Base-by-base conservation (phyloP, 1,284 basidiomycete genomes). In the Austroboletus niveus region DNA sequence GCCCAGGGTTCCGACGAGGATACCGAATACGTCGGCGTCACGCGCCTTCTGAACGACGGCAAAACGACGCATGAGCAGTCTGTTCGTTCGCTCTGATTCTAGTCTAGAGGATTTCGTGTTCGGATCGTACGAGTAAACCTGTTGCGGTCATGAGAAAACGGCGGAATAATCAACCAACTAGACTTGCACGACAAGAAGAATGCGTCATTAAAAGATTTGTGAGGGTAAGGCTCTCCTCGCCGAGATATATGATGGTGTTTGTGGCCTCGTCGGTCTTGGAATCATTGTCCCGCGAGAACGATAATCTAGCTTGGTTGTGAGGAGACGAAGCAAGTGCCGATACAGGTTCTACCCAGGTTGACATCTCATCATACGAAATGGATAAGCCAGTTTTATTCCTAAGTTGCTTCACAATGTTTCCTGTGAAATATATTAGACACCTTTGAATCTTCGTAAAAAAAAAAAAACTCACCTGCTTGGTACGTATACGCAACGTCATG, bases 1-100 rank as follows among this genome's bases (percentile, higher is more conserved):
- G 42, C 95, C 95, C 7, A 99, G 80, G 2, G 96, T 98, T 27
- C 96, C 95, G 4, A 99, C 89, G 2, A 99, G 82, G 35, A 99
- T 92, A 0, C 94, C 97, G 57, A 98, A 92, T 0, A 98, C 92
- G 60, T 97, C 94, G 0, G 94, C 89, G 57, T 95, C 90, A 42
- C 93, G 80, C 1, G 96, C 94, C 63, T 87, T 87, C 66, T 97
- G 94, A 10, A 99, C 83, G 0, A 84, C 77, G 3, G 86, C 89
- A 58, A 98, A 96, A 14, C 97, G 84, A 1, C 91, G 84, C 85
- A 94, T 96, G n/a, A 99, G 81, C 7, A 98, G 75, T 45, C 80
- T 85, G 58, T 97, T 97, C 2, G 87, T 87, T 12, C 76, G 72
- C 1, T 71, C 67, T 0, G 91, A 85, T 60, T 92, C 84, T 35